These are phyloP conservation scores for Boletus rubescentipes DNA, from an alignment of 768 basidiomycete species.

Conservation along the genomic window DNA sequence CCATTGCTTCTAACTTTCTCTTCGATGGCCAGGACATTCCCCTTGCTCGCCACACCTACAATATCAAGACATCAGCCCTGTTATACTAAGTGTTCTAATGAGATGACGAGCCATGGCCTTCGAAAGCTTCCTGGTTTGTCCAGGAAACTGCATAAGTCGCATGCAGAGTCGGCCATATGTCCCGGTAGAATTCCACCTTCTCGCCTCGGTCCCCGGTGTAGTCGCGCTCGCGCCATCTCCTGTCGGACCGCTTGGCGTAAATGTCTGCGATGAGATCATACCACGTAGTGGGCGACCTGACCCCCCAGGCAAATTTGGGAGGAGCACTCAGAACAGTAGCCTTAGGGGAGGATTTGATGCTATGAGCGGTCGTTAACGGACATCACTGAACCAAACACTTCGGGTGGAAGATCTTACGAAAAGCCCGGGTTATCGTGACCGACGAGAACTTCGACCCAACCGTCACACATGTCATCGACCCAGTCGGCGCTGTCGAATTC, in stretches of 20 bases:
- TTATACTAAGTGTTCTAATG: not conserved
- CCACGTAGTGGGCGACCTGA: conserved; percentile 30
- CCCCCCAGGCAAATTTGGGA: conserved; percentile 33
- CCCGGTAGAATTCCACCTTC: conserved; percentile 23
- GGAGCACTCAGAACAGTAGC: conserved; percentile 28
- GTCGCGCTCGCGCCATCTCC: too few relatives aligned
- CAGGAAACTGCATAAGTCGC: conserved; percentile 28
- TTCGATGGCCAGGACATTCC: conserved; percentile 18
- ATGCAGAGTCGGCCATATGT: conserved; percentile 33
- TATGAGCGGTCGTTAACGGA: not conserved
- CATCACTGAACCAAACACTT: not conserved
- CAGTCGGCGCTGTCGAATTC: conserved; percentile 35
- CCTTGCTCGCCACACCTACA: conserved; percentile 10
- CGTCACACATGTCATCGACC: conserved; percentile 37
- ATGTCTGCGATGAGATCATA: conserved; percentile 34
- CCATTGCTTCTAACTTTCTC: not conserved
- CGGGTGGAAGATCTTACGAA: not conserved
- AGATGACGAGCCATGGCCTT: not conserved
- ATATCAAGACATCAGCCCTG: not conserved
- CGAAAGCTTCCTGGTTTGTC: conserved; percentile 20
- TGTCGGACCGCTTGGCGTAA: conserved; percentile 12
- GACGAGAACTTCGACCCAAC: conserved; percentile 28
- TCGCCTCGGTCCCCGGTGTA: conserved; percentile 7
- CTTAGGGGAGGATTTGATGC: not conserved
- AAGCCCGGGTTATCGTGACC: not conserved